Evolutionary conservation across 768 basidiomycete genomes (phyloP).

Genomic region (Astraeus odoratus): DNA sequence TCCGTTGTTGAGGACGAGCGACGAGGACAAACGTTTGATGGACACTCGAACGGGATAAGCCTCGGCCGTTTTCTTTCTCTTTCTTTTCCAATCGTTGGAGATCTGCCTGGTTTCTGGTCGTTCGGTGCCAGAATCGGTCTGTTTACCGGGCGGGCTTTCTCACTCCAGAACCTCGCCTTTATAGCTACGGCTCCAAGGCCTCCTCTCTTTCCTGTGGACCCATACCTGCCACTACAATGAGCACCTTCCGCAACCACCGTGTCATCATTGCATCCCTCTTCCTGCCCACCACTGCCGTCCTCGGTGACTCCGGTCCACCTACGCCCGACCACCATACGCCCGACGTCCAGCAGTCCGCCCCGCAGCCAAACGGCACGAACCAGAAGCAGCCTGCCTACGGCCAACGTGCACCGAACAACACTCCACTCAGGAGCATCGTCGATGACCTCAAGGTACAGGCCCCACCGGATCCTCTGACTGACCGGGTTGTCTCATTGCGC

Average conservation of each 20-base stretch:
- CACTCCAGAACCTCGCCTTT: not conserved
- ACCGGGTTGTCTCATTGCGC: not conserved
- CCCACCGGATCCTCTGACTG: not conserved
- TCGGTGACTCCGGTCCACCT: conserved; percentile 45
- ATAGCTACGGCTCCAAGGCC: conserved; percentile 4
- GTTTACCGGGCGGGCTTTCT: not conserved
- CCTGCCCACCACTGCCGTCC: conserved; percentile 65
- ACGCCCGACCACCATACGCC: conserved; percentile 37
- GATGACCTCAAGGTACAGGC: conserved; percentile 63
- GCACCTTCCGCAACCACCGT: conserved; percentile 65
- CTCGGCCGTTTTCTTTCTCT: not conserved
- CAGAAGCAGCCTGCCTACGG: conserved; percentile 11
- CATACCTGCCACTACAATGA: conserved; percentile 34
- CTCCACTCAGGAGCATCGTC: conserved; percentile 62
- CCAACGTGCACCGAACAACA: conserved; percentile 15
- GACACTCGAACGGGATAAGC: not conserved
- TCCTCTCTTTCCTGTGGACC: not conserved
- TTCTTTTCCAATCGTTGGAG: not conserved
- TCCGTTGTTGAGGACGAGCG: not conserved
- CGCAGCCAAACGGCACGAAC: conserved; percentile 4
- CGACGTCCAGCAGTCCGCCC: conserved; percentile 5
- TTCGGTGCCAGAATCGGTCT: not conserved
- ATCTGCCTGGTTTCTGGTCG: not conserved
- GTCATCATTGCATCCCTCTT: conserved; percentile 81
- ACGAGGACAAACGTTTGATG: not conserved